Evolutionary conservation across 169 alveolate genomes (phyloP).

Genomic region (Plasmodium knowlesi): DNA sequence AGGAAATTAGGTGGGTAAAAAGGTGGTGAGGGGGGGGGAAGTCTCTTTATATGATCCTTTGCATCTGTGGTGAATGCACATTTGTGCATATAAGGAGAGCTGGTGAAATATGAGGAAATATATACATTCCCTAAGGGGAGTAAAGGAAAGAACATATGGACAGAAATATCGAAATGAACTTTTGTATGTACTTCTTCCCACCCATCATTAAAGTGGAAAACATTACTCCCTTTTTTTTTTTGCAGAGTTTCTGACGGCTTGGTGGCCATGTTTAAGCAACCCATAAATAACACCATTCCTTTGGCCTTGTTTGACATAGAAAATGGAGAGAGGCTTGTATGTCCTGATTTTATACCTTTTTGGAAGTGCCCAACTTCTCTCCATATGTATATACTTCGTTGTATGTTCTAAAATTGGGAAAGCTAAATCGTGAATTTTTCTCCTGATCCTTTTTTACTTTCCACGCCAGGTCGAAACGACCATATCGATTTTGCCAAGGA

Average conservation of each 20-base stretch:
- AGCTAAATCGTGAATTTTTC: neutral
- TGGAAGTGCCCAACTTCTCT: neutral
- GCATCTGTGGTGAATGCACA: neutral
- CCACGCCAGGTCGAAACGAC: slow-evolving; percentile 71
- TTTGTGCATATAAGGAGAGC: neutral
- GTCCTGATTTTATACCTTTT: neutral
- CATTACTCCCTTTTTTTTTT: neutral
- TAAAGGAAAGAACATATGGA: neutral
- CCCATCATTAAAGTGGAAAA: neutral
- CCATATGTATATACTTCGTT: neutral
- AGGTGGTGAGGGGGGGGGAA: neutral
- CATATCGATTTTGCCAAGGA: slow-evolving; percentile 77
- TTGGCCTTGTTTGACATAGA: slow-evolving; percentile 81
- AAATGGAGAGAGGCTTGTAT: slow-evolving; percentile 81
- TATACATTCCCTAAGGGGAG: neutral
- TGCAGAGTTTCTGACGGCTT: slow-evolving; percentile 84
- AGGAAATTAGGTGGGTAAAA: slow-evolving; percentile 48
- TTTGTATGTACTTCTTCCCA: neutral
- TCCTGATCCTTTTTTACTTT: neutral
- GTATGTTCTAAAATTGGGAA: neutral
- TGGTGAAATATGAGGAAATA: neutral
- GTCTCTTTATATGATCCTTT: neutral
- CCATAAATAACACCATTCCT: slow-evolving; percentile 78
- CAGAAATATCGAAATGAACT: neutral
- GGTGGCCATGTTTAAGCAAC: slow-evolving; percentile 85